These are phyloP conservation scores for Colletotrichum theobromicola DNA, from an alignment of 2,329 filamentous ascomycete species.

Conservation along the genomic window DNA sequence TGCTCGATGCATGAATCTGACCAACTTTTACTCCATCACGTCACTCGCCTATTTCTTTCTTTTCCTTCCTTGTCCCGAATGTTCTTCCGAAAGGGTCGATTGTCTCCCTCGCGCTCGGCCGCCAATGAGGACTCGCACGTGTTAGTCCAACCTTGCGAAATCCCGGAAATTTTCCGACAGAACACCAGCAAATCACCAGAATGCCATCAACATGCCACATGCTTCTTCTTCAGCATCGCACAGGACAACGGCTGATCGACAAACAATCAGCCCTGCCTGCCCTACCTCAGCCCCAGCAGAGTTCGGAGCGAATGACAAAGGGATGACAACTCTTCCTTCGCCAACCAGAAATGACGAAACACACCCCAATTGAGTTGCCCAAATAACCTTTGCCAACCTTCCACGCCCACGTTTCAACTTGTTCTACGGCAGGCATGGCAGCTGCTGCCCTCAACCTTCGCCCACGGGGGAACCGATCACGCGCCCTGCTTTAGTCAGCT, in stretches of 20 bases:
- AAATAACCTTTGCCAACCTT: conserved; percentile 5
- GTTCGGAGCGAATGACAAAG: background rate
- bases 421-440: conserved; percentile 8
- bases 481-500: background rate
- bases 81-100: background rate
- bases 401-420: conserved; percentile 2
- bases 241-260: background rate
- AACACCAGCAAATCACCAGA: background rate
- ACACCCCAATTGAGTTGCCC: background rate
- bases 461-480: background rate
- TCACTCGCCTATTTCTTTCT: background rate
- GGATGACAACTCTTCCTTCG: background rate
- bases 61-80: background rate
- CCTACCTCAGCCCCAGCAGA: background rate
- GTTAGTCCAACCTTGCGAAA: background rate
- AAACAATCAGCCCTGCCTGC: background rate
- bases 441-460: background rate
- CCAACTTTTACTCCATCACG: background rate
- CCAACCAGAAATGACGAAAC: background rate
- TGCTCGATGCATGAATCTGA: conserved; percentile 5
- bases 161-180: background rate
- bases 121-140: background rate
- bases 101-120: background rate
- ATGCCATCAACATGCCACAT: background rate
- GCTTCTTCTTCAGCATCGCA: background rate